Evolutionary conservation across 306 rosid genomes (phyloP), one percentile per base, ranked within the genome.

Genomic region (Acacia confusa): DNA sequence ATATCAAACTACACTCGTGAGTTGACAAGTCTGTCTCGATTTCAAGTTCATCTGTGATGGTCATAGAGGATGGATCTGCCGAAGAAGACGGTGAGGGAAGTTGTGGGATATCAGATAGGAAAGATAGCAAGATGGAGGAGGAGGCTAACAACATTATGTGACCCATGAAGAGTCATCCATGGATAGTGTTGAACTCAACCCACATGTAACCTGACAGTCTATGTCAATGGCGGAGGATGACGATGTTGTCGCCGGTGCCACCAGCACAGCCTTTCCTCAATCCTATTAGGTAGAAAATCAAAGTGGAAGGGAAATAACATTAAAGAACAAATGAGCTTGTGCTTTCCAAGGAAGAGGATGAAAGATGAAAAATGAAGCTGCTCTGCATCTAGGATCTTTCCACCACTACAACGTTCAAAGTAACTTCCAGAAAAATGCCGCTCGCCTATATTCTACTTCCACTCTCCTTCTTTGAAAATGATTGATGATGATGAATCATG

Each of bases 41-140:
- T 87, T 95, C 99, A 2, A 90, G 97, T 71, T 95, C 98, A 9
- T 95, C 97, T 1, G 97, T 94, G 0, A 83, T 92, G 19, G 83
- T 92, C 12, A 24, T 90, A 68, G 98, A 91, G 44, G 94, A 91
- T 40, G 95, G 94, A 83, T 90, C 95, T 74, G 97, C 88, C 67
- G 92, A 84, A 9, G 96, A 90, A 3, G 81, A 89, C 30, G 84
- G 64, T 0, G 89, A 40, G 9, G 71, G 43, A 8, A 78, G n/a
- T 4, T 78, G 78, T 71, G 68, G 24, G 12, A n/a, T 55, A 55
- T 22, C 68, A 27, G 64, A 52, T 10, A 17, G 52, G 10, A 53
- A 53, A n/a, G 25, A 53, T 0, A 53, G 3, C 61, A 7, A 2
- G 9, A 57, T 1, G 27, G n/a, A 0, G 12, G 22, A 8, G 58